Evolutionary conservation across 2,329 filamentous ascomycete species (phyloP).

Genomic region (Aspergillus luchuensis): DNA sequence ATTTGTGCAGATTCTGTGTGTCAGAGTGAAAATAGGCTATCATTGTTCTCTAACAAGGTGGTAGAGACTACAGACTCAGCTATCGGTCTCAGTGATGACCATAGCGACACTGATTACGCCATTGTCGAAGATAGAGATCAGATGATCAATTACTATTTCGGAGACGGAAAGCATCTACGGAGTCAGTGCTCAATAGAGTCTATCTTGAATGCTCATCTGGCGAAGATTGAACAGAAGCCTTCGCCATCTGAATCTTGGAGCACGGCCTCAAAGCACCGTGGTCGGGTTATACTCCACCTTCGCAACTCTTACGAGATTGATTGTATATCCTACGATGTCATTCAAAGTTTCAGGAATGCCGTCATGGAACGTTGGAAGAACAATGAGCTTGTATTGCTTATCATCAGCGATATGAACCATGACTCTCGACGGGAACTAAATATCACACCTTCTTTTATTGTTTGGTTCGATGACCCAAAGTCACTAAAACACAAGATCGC

Average conservation of each 20-base stretch:
- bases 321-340: neutral
- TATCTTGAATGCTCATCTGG: neutral
- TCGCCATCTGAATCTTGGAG: neutral
- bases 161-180: neutral
- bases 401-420: neutral
- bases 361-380: neutral
- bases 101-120: neutral
- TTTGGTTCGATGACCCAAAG: neutral
- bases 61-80: neutral
- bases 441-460: neutral
- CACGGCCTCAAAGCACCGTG: neutral
- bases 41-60: neutral
- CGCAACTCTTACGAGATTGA: neutral
- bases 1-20: neutral
- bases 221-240: neutral
- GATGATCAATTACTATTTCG: neutral
- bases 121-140: neutral
- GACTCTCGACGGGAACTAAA: neutral
- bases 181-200: neutral
- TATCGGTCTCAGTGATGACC: neutral
- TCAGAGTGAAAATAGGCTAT: neutral
- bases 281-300: neutral
- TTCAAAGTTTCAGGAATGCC: neutral
- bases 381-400: neutral
- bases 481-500: neutral